Percentiles rank a stretch among this genome's conserved stretches.
phyloP scores from a whole-genome alignment of 352 stramenopile species.

The Globisporangium alternatum region DNA sequence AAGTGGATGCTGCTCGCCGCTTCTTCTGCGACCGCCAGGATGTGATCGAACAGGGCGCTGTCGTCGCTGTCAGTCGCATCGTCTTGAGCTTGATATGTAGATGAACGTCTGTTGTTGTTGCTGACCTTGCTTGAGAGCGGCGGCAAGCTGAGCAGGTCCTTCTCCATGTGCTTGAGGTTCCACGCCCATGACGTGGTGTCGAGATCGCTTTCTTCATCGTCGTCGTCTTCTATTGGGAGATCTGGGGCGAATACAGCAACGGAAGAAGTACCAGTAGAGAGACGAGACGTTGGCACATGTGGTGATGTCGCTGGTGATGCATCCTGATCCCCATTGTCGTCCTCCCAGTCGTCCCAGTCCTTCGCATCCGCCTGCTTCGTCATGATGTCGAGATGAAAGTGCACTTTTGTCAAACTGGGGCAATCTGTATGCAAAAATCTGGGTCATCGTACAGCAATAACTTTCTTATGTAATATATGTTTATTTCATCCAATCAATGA shows the following conservation, averaged over 20 bases:
- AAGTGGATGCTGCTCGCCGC: slow-evolving; percentile 1
- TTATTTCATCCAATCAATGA: no score
- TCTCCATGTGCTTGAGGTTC: slow-evolving; percentile 11
- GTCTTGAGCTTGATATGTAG: not conserved
- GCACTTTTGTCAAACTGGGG: not conserved
- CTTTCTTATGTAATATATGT: no score
- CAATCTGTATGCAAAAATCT: not conserved
- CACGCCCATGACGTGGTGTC: slow-evolving; percentile 6
- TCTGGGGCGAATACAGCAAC: no score
- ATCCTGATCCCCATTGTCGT: slow-evolving; percentile 9
- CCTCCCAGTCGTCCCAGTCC: slow-evolving; percentile 57
- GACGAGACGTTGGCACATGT: not conserved
- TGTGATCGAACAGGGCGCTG: not conserved
- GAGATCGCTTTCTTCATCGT: not conserved
- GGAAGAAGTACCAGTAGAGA: not conserved
- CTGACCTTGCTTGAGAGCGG: not conserved
- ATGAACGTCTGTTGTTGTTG: not conserved
- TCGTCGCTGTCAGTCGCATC: not conserved
- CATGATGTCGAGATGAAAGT: not conserved
- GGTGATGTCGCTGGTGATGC: not conserved
- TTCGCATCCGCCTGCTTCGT: slow-evolving; percentile 12
- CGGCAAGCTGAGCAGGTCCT: slow-evolving; percentile 2
- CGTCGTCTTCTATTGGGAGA: not conserved
- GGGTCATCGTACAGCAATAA: not conserved
- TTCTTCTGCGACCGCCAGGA: slow-evolving; percentile 15